Base-by-base conservation (phyloP, 192 early-diverging fungal species). In the Backusella morwellensis region DNA sequence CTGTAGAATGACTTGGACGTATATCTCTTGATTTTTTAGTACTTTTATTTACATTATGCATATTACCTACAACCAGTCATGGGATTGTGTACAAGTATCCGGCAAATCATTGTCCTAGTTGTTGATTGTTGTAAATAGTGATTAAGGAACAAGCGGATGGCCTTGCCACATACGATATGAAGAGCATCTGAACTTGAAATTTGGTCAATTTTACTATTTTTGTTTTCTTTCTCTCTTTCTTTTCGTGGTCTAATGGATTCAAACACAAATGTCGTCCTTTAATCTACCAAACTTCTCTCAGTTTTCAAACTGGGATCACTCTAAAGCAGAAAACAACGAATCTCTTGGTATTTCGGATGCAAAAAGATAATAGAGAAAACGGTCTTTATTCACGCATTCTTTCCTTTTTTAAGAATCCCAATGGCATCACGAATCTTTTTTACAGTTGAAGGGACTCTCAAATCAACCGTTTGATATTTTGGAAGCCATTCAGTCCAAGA, bases 401-500 rank as follows among this genome's bases (percentile, higher is more conserved):
- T 63, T 63, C 3, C 9, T 26, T 63, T 29, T 29, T 63, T 29
- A 63, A 63, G 56, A 63, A 14, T 63, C 56, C 0, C 23, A 63
- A 14, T 63, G 56, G 56, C 56, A 63, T 63, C 56, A 29, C 9
- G 23, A 63, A 9, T 29, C 56, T 26, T 63, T 63, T 63, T 29
- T 63, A 63, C 56, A 72, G 26, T 11, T 72, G 32, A 44, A 72
- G 14, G 11, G 15, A 5, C 70, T 72, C 11, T 72, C 70, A 6
- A 44, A 72, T 72, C 70, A 72, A 19, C 70, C 70, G 15, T 72
- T 72, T 44, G 40, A 72, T 44, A 44, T 72, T 47, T 44, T 72
- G n/a, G 44, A 50, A 44, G 26, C 9, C 14, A 50, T 72, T 32
- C 29, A 40, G 17, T 41, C 26, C 3, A n/a, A 50, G 29, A 6